phyloP scores from a whole-genome alignment of 345 rosid species.

The Turnera subulata region DNA sequence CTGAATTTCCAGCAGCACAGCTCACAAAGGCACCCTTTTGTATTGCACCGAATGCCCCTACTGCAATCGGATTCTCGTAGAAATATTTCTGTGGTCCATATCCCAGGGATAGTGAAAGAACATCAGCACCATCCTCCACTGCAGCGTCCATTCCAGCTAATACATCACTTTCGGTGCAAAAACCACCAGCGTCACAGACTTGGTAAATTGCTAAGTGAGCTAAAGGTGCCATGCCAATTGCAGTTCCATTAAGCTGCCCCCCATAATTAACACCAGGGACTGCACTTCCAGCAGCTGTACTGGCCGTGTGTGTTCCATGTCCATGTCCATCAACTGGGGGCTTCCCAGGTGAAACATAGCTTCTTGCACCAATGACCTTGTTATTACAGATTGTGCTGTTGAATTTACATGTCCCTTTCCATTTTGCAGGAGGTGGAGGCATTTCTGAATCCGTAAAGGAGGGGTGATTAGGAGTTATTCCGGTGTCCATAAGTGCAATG shows the following conservation, averaged over 20 bases:
- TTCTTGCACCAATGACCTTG: slow-evolving; percentile 22
- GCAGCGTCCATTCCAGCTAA: slow-evolving; percentile 61
- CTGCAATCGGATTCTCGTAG: slow-evolving; percentile 24
- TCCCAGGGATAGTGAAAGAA: slow-evolving; percentile 53
- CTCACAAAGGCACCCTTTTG: slow-evolving; percentile 33
- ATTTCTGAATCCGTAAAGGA: slow-evolving; percentile 22
- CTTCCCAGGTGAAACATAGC: neutral
- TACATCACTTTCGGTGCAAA: slow-evolving; percentile 47
- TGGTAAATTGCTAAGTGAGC: slow-evolving; percentile 62
- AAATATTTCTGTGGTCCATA: slow-evolving; percentile 7
- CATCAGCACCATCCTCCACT: slow-evolving; percentile 61
- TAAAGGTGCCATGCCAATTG: slow-evolving; percentile 25
- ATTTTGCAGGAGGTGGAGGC: slow-evolving; percentile 21
- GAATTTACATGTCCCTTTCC: slow-evolving; percentile 26
- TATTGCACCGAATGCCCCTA: slow-evolving; percentile 34
- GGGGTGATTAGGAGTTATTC: slow-evolving; percentile 19
- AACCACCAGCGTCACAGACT: slow-evolving; percentile 36
- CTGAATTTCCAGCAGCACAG: slow-evolving; percentile 34
- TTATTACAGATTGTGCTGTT: slow-evolving; percentile 9
- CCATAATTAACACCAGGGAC: slow-evolving; percentile 17
- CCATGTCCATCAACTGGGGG: slow-evolving; percentile 8
- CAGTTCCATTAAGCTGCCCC: slow-evolving; percentile 57
- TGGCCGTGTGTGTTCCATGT: slow-evolving; percentile 27
- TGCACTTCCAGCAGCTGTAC: slow-evolving; percentile 47
- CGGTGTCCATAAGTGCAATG: slow-evolving; percentile 16